Evolutionary conservation across 1,284 basidiomycete genomes (phyloP).

Genomic region (Trametes sp.): DNA sequence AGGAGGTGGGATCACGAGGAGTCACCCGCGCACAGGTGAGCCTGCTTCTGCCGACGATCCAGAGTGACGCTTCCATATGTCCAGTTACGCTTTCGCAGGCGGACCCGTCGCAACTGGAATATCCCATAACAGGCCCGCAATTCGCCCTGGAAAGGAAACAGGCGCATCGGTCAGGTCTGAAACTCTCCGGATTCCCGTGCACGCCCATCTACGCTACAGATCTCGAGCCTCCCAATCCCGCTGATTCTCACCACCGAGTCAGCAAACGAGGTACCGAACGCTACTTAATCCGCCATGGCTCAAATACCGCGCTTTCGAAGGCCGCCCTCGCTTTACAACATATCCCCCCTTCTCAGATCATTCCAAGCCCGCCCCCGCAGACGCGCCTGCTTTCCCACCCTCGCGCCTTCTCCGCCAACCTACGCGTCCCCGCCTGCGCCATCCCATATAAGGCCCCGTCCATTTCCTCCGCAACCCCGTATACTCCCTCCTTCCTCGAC

Average conservation of each 20-base stretch:
- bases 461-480: constrained; percentile 35
- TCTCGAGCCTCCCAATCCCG: constrained; percentile 30
- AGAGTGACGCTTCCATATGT: constrained; percentile 31
- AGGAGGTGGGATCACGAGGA: constrained; percentile 27
- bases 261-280: constrained; percentile 32
- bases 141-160: constrained; percentile 31
- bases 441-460: constrained; percentile 35
- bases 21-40: constrained; percentile 27
- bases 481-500: constrained; percentile 28
- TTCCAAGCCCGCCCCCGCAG: constrained; percentile 26
- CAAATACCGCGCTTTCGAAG: constrained; percentile 31
- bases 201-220: constrained; percentile 27
- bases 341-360: constrained; percentile 30
- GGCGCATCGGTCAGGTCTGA: constrained; percentile 27
- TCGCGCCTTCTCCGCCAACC: constrained; percentile 29
- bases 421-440: constrained; percentile 33
- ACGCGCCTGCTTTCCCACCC: constrained; percentile 29
- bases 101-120: constrained; percentile 22
- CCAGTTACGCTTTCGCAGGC: constrained; percentile 22
- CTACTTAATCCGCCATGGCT: constrained; percentile 34
- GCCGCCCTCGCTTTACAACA: constrained; percentile 31
- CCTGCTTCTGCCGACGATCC: constrained; percentile 34
- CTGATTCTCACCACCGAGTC: constrained; percentile 33
- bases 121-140: constrained; percentile 27
- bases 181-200: constrained; percentile 31